Conservation (phyloP, 108 stramenopile species). For the Cyclotella choctawhatcheeana region DNA sequence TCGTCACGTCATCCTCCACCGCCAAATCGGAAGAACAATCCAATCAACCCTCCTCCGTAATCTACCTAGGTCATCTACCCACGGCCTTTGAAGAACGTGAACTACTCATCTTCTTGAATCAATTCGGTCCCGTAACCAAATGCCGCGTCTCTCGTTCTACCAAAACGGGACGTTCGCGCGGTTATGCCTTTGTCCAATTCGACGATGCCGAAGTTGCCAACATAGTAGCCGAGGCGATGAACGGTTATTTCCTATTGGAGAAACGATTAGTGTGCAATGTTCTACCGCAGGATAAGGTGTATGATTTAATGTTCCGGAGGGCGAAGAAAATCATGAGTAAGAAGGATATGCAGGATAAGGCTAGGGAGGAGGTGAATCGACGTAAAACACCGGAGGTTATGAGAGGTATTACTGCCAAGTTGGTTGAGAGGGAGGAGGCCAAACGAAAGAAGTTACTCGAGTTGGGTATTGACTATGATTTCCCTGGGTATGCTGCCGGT, state of each 20-base stretch:
- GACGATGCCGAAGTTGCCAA: slow-evolving; percentile 77
- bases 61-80: slow-evolving; percentile 98
- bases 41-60: slow-evolving; percentile 60
- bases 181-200: slow-evolving; percentile 97
- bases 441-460: slow-evolving; percentile 71
- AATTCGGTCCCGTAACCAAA: slow-evolving; percentile 91
- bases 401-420: slow-evolving; percentile 69
- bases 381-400: slow-evolving; percentile 53
- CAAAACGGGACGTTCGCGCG: slow-evolving; percentile 84
- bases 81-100: slow-evolving; percentile 94
- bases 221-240: slow-evolving; percentile 96
- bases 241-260: slow-evolving; percentile 91
- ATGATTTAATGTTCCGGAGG: slow-evolving; percentile 57
- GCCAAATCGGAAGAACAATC: slow-evolving; percentile 15
- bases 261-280: slow-evolving; percentile 92
- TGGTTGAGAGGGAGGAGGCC: slow-evolving; percentile 70
- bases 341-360: slow-evolving; percentile 51
- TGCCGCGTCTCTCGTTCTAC: slow-evolving; percentile 86
- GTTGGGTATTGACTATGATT: slow-evolving; percentile 90
- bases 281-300: slow-evolving; percentile 67
- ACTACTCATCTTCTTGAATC: slow-evolving; percentile 86
- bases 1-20: not conserved
- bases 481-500: slow-evolving; percentile 80
- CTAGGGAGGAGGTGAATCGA: slow-evolving; percentile 53
- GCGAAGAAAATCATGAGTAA: slow-evolving; percentile 42